These are phyloP conservation scores for Aspergillus piperis DNA, from an alignment of 2,329 filamentous ascomycete genomes.

Conservation along the genomic window DNA sequence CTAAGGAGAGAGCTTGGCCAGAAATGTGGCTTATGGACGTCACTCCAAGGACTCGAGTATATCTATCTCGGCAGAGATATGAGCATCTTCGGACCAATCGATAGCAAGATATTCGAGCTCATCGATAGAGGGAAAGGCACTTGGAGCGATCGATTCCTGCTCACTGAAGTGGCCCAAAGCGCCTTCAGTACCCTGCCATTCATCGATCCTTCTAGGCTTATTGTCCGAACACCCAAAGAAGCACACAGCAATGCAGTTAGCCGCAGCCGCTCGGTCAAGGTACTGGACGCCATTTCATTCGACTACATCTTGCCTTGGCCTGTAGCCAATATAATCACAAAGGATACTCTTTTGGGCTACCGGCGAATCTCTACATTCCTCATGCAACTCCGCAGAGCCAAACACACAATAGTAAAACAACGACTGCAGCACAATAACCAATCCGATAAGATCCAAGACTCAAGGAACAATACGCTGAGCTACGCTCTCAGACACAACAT, in stretches of 20 bases:
- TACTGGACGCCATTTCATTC: conserved; percentile 64
- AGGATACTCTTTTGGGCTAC: conserved; percentile 65
- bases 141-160: conserved; percentile 80
- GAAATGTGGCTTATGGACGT: conserved; percentile 65
- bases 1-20: conserved; percentile 68
- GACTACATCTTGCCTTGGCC: conserved; percentile 68
- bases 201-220: conserved; percentile 64
- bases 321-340: conserved; percentile 70
- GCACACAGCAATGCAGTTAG: conserved; percentile 47
- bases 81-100: conserved; percentile 64
- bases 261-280: conserved; percentile 61
- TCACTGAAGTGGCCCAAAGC: conserved; percentile 76
- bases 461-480: conserved; percentile 41
- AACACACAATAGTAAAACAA: conserved; percentile 63
- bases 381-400: conserved; percentile 73
- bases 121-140: conserved; percentile 61
- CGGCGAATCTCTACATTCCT: conserved; percentile 73
- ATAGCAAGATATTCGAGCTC: conserved; percentile 70
- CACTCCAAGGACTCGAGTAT: conserved; percentile 66
- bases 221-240: conserved; percentile 55
- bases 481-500: conserved; percentile 65
- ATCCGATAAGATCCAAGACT: conserved; percentile 43
- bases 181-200: conserved; percentile 59
- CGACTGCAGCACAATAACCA: conserved; percentile 36
- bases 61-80: conserved; percentile 80